Percentiles rank a stretch among this genome's conserved stretches.
These are phyloP conservation scores for Penicillium cosmopolitanum DNA, from an alignment of 495 filamentous ascomycete species.

Conservation along the genomic window DNA sequence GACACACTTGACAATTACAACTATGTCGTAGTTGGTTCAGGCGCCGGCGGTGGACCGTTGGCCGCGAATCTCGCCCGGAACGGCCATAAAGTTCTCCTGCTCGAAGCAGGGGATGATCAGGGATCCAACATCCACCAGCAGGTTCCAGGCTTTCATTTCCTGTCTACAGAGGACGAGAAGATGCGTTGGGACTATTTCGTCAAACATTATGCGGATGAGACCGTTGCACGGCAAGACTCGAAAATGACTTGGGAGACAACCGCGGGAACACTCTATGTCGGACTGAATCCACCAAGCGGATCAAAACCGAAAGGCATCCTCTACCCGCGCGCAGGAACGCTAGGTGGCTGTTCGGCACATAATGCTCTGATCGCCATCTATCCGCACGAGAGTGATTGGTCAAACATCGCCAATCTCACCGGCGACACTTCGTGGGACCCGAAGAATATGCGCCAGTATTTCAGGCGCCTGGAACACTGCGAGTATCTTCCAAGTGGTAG, in stretches of 20 bases:
- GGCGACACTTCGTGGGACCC: conserved; percentile 40
- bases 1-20: conserved; percentile 38
- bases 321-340: conserved; percentile 44
- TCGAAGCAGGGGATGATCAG: conserved; percentile 64
- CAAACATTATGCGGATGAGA: conserved; percentile 41
- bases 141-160: conserved; percentile 35
- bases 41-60: conserved; percentile 64
- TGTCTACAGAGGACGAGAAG: conserved; percentile 34
- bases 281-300: conserved; percentile 35
- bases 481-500: too few relatives aligned
- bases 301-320: conserved; percentile 36
- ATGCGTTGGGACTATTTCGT: conserved; percentile 48
- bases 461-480: conserved; percentile 3
- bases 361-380: conserved; percentile 44
- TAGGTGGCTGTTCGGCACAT: conserved; percentile 45
- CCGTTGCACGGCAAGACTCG: conserved; percentile 34
- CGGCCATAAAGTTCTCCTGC: conserved; percentile 57
- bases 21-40: conserved; percentile 64
- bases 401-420: conserved; percentile 40
- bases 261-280: conserved; percentile 32
- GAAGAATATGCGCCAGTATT: conserved; percentile 41
- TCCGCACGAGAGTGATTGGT: conserved; percentile 44
- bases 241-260: conserved; percentile 43
- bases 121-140: conserved; percentile 35
- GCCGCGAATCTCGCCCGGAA: conserved; percentile 59